A percentile compares a stretch with the other conserved stretches of the same genome.
Evolutionary conservation across 371 early-diverging fungal genomes (phyloP).

Genomic region (Syncephalastrum monosporum): DNA sequence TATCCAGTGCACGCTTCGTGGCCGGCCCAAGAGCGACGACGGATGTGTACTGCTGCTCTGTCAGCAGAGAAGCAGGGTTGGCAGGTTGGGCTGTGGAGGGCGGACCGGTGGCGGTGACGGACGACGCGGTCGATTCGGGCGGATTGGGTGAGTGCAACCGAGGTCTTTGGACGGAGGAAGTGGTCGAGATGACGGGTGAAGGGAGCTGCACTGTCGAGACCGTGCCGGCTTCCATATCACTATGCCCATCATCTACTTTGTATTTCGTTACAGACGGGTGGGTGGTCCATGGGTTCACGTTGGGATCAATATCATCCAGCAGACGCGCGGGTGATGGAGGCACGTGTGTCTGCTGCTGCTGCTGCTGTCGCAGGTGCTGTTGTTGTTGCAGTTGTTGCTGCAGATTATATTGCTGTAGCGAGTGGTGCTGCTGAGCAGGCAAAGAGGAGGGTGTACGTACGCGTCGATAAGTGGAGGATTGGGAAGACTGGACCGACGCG

Average conservation of each 20-base stretch:
- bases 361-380: neutral
- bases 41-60: slow-evolving; percentile 16
- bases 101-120: neutral
- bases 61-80: neutral
- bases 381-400: slow-evolving; percentile 1
- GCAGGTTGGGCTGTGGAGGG: neutral
- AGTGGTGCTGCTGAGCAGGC: neutral
- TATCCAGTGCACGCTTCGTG: slow-evolving; percentile 47
- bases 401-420: neutral
- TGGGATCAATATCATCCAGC: slow-evolving; percentile 16
- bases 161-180: slow-evolving; percentile 3
- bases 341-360: neutral
- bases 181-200: slow-evolving; percentile 12
- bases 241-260: slow-evolving; percentile 15
- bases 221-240: slow-evolving; percentile 11
- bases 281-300: slow-evolving; percentile 37
- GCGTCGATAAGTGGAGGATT: too few species aligned
- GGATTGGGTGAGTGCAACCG: slow-evolving; percentile 2
- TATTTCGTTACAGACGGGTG: slow-evolving; percentile 24
- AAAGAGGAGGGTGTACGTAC: neutral
- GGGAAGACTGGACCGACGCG: too few species aligned
- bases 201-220: slow-evolving; percentile 8
- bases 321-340: neutral
- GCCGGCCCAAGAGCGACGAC: slow-evolving; percentile 38
- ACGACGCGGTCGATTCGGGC: slow-evolving; percentile 3